These are phyloP conservation scores for Beauveria varroae DNA, from an alignment of 2,329 filamentous ascomycete genomes.

Conservation along the genomic window DNA sequence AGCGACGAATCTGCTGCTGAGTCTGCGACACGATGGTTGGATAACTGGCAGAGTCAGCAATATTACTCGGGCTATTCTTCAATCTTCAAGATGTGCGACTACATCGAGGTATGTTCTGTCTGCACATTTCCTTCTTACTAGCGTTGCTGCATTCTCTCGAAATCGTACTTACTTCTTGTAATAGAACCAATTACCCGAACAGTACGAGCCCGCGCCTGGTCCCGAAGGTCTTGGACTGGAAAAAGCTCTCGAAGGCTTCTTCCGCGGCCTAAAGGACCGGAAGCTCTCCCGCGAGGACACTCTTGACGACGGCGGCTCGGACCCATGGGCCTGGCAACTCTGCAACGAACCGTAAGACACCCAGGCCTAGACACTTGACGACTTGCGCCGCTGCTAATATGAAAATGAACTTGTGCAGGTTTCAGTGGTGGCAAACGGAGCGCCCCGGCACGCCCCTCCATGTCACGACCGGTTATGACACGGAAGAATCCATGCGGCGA, in stretches of 20 bases:
- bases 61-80: slow-evolving; percentile 25
- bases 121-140: neutral
- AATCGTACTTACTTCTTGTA: neutral
- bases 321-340: neutral
- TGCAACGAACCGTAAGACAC: slow-evolving; percentile 4
- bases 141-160: neutral
- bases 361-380: neutral
- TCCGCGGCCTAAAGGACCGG: neutral
- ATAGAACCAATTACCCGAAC: neutral
- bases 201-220: neutral
- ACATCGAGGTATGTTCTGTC: slow-evolving; percentile 17
- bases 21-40: slow-evolving; percentile 18
- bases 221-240: neutral
- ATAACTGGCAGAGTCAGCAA: slow-evolving; percentile 29
- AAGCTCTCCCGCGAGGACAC: neutral
- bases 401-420: neutral
- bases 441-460: neutral
- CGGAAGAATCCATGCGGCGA: neutral
- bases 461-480: neutral
- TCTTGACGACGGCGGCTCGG: neutral
- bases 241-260: neutral
- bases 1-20: slow-evolving; percentile 38
- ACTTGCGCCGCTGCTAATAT: neutral
- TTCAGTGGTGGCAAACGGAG: neutral
- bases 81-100: slow-evolving; percentile 30